Conservation (phyloP, 2,329 filamentous ascomycete species). For the Coniella lustricola region DNA sequence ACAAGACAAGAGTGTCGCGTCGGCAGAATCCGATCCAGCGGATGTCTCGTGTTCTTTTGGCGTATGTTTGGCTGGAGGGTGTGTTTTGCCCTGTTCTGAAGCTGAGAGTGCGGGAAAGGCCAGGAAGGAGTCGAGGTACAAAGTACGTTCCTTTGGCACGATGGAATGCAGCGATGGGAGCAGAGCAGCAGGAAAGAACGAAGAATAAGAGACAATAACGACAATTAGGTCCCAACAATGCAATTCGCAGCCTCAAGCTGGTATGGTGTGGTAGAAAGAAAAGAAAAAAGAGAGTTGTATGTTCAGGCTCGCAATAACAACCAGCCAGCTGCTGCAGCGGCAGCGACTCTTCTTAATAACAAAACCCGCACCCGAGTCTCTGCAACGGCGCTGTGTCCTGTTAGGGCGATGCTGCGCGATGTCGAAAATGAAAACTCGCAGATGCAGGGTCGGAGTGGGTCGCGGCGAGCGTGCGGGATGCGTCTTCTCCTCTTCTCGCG, state of each 20-base stretch:
- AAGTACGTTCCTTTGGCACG: neutral
- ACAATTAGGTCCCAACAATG: neutral
- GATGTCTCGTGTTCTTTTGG: neutral
- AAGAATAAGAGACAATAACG: neutral
- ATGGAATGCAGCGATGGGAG: neutral
- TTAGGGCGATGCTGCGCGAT: too few species aligned
- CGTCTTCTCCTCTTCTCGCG: too few species aligned
- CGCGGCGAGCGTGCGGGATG: neutral
- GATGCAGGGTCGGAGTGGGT: slow-evolving; percentile 8
- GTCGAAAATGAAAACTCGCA: slow-evolving; percentile 1
- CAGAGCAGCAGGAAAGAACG: neutral
- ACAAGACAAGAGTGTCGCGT: slow-evolving; percentile 4
- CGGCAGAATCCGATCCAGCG: slow-evolving; percentile 14
- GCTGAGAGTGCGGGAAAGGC: neutral
- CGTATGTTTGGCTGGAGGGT: too few species aligned
- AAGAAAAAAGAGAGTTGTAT: neutral
- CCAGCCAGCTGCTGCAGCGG: too few species aligned
- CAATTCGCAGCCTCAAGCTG: neutral
- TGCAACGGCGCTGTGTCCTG: too few species aligned
- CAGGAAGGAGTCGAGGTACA: neutral
- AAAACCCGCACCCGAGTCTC: too few species aligned
- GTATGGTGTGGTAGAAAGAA: neutral
- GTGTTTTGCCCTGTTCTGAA: neutral
- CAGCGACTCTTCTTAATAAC: too few species aligned
- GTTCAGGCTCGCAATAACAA: too few species aligned